Base-by-base conservation (phyloP, 192 early-diverging fungal genomes). In the Pilaira anomala region DNA sequence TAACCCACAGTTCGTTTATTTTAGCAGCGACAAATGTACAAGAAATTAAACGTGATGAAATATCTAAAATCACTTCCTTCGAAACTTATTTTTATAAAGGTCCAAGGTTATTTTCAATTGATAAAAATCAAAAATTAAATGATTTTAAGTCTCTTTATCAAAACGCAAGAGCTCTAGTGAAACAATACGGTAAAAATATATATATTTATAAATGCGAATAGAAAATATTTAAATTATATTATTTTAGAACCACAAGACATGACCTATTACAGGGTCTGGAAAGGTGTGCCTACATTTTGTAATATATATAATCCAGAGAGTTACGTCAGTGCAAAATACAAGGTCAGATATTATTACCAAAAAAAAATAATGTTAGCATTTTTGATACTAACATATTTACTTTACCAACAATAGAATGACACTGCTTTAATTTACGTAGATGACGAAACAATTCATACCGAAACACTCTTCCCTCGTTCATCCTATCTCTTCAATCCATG, bases 61-160 rank as follows among this genome's bases (percentile, higher is more conserved):
- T 61, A 21, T 33, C 65, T 3, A 40, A 52, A 16, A 39, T 62
- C 9, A 58, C 42, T 12, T 58, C 65, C 3, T 66, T 70, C 48
- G 73, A 70, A 56, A 60, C 60, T 11, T 76, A 76, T 33, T 71
- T 71, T 40, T 39, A 58, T 24, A 69, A 76, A 53, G 45, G 58
- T 13, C 36, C 67, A 7, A 36, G 58, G 3, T n/a, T 69, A 18
- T 69, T 49, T 58, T 59, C 65, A 2, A 21, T 59, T n/a, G 2
- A 19, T 9, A 13, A 53, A 22, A 42, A 14, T 11, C 54, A 58
- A 22, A 11, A 45, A 29, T n/a, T 56, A 3, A 13, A 22, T 13
- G 41, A 63, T 2, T 61, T 69, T 40, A 53, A 42, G n/a, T 5
- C 18, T 7, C 1, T 41, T 12, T 57, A 19, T 36, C 41, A 63